A percentile compares a stretch with the other conserved stretches of the same genome.
Evolutionary conservation across 345 rosid species (phyloP).

Genomic region (Orychophragmus violaceus): DNA sequence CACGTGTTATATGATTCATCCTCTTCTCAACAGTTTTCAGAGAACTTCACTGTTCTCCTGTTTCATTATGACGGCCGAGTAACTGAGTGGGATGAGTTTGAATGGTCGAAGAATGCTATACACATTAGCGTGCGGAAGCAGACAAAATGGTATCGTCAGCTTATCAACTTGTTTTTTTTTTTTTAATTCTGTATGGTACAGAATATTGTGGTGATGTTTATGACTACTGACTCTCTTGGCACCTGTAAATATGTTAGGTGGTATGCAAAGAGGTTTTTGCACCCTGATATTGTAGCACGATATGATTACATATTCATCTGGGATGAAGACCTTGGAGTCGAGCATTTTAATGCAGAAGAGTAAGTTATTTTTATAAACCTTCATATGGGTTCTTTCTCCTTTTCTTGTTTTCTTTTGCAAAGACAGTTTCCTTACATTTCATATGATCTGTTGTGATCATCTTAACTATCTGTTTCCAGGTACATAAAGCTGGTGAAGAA

Average conservation of each 20-base stretch:
- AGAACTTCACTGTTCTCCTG: constrained; percentile 73
- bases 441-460: neutral
- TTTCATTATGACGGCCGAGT: constrained; percentile 93
- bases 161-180: neutral
- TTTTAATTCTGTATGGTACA: neutral
- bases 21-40: constrained; percentile 64
- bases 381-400: neutral
- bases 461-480: constrained; percentile 34
- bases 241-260: constrained; percentile 52
- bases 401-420: constrained; percentile 1
- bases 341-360: constrained; percentile 90
- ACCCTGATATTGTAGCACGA: constrained; percentile 88
- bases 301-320: constrained; percentile 95
- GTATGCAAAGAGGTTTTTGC: constrained; percentile 99
- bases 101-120: constrained; percentile 93
- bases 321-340: constrained; percentile 98
- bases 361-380: constrained; percentile 34
- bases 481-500: constrained; percentile 79
- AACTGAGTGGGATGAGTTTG: constrained; percentile 94
- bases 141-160: constrained; percentile 72
- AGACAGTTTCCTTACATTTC: neutral
- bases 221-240: constrained; percentile 7
- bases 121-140: constrained; percentile 83
- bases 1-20: constrained; percentile 13
- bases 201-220: constrained; percentile 2